Evolutionary conservation across 208 protist species (phyloP).

Genomic region (Leishmania gerbilli): DNA sequence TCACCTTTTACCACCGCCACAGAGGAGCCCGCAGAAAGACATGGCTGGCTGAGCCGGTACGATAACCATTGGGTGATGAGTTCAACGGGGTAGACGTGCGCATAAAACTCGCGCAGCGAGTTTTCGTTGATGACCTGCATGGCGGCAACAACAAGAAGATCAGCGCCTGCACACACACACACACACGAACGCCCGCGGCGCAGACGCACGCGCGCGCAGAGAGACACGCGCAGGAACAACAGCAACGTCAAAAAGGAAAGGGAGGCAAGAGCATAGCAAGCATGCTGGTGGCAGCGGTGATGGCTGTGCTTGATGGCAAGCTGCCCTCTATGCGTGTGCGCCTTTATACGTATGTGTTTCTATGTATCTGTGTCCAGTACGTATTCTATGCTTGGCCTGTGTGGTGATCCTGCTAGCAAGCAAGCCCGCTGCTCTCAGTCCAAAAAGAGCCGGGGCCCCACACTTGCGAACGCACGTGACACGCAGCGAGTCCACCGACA

Average conservation of each 20-base stretch:
- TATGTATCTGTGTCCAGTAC: not conserved
- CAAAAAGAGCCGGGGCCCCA: too few relatives aligned
- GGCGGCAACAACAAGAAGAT: not conserved
- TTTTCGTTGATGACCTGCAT: conserved; percentile 66
- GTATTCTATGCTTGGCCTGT: not conserved
- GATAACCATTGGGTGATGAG: conserved; percentile 81
- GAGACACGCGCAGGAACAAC: not conserved
- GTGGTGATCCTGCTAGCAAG: not conserved
- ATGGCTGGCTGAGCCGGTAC: conserved; percentile 41
- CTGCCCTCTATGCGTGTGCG: not conserved
- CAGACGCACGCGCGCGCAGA: not conserved
- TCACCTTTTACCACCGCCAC: not conserved
- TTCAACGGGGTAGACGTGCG: conserved; percentile 86
- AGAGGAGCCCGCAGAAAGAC: not conserved
- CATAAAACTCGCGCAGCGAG: conserved; percentile 86
- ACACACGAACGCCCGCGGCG: too few relatives aligned
- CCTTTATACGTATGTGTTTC: not conserved
- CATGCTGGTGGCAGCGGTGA: not conserved
- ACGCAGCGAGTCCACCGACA: too few relatives aligned
- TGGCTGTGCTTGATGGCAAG: not conserved
- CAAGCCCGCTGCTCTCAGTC: not conserved
- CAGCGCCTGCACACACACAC: not conserved
- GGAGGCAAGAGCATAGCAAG: not conserved
- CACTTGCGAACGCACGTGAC: too few relatives aligned
- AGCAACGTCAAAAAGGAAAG: not conserved